Evolutionary conservation across 2,329 filamentous ascomycete species (phyloP).

Genomic region (Epichloe hybrida): DNA sequence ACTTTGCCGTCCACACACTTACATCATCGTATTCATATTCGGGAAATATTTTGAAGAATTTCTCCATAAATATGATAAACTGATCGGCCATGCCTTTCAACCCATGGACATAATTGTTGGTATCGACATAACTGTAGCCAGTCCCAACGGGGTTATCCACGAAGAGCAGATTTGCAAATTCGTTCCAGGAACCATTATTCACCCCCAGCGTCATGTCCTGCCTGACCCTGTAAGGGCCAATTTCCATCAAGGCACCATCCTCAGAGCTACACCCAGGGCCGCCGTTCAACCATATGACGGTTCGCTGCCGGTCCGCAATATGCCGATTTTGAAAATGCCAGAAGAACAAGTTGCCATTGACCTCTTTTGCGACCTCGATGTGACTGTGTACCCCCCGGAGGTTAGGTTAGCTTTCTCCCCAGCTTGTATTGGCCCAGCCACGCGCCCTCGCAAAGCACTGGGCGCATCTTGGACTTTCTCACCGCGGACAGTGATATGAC

Average conservation of each 20-base stretch:
- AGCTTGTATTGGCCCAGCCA: background rate
- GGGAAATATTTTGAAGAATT: constrained; percentile 82
- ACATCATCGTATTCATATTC: constrained; percentile 89
- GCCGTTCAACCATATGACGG: constrained; percentile 93
- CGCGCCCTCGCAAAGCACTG: background rate
- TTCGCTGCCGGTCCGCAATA: constrained; percentile 81
- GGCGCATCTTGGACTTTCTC: background rate
- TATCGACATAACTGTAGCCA: constrained; percentile 90
- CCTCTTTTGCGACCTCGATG: constrained; percentile 72
- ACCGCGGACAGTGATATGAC: background rate
- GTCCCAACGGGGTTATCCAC: constrained; percentile 96
- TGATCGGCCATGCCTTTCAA: constrained; percentile 80
- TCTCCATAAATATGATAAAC: constrained; percentile 78
- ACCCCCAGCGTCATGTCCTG: constrained; percentile 57
- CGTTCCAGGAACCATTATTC: constrained; percentile 96
- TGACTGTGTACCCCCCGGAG: constrained; percentile 43
- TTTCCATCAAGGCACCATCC: constrained; percentile 91
- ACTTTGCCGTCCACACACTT: constrained; percentile 24
- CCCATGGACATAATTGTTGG: constrained; percentile 73
- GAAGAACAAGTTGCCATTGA: constrained; percentile 93
- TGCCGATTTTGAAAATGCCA: constrained; percentile 96
- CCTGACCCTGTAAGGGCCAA: constrained; percentile 81
- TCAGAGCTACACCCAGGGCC: constrained; percentile 95
- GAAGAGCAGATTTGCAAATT: constrained; percentile 93
- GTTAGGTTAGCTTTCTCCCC: background rate